Evolutionary conservation across 352 stramenopile species (phyloP), one percentile per base, ranked within the genome.

Genomic region (Phytophthora gonapodyides): DNA sequence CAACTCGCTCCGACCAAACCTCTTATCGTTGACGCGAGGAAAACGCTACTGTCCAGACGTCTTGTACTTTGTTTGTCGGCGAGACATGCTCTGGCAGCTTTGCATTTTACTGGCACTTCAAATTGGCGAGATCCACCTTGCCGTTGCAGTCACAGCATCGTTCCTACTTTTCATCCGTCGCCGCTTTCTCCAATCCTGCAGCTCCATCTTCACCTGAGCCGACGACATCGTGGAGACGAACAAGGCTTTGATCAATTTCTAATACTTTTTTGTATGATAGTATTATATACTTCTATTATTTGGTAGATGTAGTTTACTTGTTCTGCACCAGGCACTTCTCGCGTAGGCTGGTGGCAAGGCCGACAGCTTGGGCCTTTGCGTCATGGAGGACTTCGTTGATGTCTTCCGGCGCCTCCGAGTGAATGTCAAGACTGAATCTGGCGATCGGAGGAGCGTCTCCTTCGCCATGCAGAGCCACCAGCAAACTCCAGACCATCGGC

Each of bases 401-500:
- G 13, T 78, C 52, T 15, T 69, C 60, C 33, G 70, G 64, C 2
- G 64, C 42, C 33, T 80, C 69, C 0, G 67, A 67, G 24, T 73
- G 40, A 15, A 78, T 73, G 40, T 82, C 55, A 11, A 79, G 53
- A 15, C 44, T 35, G 31, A 61, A 75, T 50, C 75, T 75, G 6
- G 66, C 72, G 9, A 89, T 61, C 3, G 73, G 27, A 16, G 78
- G 78, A 30, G 83, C 59, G 10, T 76, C 64, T 48, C 63, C 73
- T 17, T 46, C 56, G n/a, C 84, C 82, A 36, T 93, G 78, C 13
- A 93, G 69, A 58, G 86, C 80, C 17, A 64, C 50, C 13, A 93
- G 66, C 16, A 93, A 56, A 46, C 78, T 82, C 80, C 80, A 93
- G 31, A 93, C 75, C 69, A 91, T 85, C n/a, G 84, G 81, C 2